Evolutionary conservation across 1,284 basidiomycete species (phyloP).

Genomic region (Volvariella volvacea): DNA sequence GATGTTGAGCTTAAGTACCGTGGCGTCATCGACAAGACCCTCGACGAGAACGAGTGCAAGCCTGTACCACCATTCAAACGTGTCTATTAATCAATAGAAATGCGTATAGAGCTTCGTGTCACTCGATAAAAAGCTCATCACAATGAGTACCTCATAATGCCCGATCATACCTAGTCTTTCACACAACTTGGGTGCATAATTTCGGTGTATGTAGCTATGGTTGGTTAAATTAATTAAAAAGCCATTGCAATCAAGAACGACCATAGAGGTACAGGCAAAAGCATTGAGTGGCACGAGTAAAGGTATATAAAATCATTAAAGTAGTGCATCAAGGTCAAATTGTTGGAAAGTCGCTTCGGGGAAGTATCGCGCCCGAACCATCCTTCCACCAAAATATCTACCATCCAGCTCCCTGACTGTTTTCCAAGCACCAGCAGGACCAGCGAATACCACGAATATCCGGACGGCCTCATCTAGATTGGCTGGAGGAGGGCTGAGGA

Average conservation of each 20-base stretch:
- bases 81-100: conserved; percentile 55
- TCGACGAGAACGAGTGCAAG: conserved; percentile 97
- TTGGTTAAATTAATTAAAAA: conserved; percentile 6
- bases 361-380: conserved; percentile 80
- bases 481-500: conserved; percentile 55
- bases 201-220: background rate
- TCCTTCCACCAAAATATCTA: conserved; percentile 82
- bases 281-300: background rate
- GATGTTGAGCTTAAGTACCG: conserved; percentile 92
- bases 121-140: no score
- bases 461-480: conserved; percentile 67
- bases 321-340: conserved; percentile 39
- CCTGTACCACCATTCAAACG: conserved; percentile 83
- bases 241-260: conserved; percentile 8
- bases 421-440: conserved; percentile 91
- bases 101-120: background rate
- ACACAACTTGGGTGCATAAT: no score
- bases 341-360: conserved; percentile 55
- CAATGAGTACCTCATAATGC: no score
- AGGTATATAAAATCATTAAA: conserved; percentile 15
- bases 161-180: no score
- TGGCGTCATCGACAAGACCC: conserved; percentile 75
- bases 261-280: no score
- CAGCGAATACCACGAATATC: conserved; percentile 82
- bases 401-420: conserved; percentile 88